Conservation (phyloP, 2,329 filamentous ascomycete genomes). For the Diaporthe citrichinensis region DNA sequence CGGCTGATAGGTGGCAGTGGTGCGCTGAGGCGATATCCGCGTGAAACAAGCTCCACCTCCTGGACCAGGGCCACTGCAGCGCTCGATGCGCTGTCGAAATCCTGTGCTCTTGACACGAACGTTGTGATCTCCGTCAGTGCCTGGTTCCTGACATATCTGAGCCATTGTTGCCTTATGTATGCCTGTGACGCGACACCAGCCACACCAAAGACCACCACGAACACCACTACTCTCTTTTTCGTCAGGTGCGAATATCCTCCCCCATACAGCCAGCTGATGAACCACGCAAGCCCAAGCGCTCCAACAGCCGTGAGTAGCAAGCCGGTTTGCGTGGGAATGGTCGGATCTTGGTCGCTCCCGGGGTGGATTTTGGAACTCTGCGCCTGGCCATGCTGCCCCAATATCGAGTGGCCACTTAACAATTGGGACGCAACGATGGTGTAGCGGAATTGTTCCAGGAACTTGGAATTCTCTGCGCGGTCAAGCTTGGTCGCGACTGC, state of each 20-base stretch:
- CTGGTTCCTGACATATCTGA: conserved; percentile 82
- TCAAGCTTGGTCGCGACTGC: conserved; percentile 81
- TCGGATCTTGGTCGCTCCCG: conserved; percentile 45
- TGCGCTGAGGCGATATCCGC: conserved; percentile 78
- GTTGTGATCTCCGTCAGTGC: conserved; percentile 77
- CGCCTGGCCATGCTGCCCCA: conserved; percentile 54
- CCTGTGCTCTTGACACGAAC: conserved; percentile 82
- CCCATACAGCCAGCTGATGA: conserved; percentile 78
- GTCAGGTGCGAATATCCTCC: conserved; percentile 66
- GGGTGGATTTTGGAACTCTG: conserved; percentile 35
- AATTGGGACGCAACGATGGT: conserved; percentile 93
- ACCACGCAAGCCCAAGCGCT: conserved; percentile 77
- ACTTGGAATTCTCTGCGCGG: conserved; percentile 83
- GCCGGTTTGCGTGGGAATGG: conserved; percentile 57
- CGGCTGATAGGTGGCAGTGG: conserved; percentile 93
- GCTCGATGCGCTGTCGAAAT: conserved; percentile 82
- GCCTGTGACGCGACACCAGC: conserved; percentile 76
- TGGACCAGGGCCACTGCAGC: conserved; percentile 87
- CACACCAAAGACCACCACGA: conserved; percentile 62
- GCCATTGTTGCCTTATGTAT: conserved; percentile 84
- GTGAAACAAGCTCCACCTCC: conserved; percentile 94
- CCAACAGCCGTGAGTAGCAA: conserved; percentile 71
- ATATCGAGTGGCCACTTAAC: conserved; percentile 77
- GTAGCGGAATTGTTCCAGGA: conserved; percentile 94
- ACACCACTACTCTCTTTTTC: conserved; percentile 67